phyloP scores from a whole-genome alignment of 805 yeast genomes.

The Nakazawaea pomicola region DNA sequence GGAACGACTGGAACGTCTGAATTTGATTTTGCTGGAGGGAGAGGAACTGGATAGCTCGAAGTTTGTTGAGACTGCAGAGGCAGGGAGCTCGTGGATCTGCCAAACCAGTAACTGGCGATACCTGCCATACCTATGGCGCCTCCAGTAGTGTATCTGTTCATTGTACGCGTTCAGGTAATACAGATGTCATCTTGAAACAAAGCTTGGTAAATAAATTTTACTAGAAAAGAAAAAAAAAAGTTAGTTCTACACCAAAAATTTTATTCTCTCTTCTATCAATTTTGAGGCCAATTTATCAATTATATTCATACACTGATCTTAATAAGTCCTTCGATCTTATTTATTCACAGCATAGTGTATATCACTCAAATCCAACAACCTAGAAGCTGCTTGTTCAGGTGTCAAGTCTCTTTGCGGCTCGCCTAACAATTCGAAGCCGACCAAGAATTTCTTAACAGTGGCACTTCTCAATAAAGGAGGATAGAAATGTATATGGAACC shows the following conservation, averaged over 20 bases:
- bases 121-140: conserved; percentile 8
- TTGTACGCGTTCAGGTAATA: neutral
- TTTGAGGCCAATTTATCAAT: no score
- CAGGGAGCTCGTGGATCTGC: conserved; percentile 3
- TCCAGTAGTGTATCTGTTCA: conserved; percentile 6
- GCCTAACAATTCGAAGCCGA: conserved; percentile 63
- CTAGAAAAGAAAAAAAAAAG: no score
- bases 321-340: no score
- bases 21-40: neutral
- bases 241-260: no score
- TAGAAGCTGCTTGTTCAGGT: conserved; percentile 59
- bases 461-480: conserved; percentile 75
- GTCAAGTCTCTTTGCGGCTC: conserved; percentile 70
- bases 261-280: no score
- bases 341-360: conserved; percentile 32
- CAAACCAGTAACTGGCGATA: conserved; percentile 12
- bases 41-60: neutral
- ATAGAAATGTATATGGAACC: conserved; percentile 73
- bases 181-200: neutral
- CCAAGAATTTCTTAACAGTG: conserved; percentile 69
- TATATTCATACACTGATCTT: no score
- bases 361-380: conserved; percentile 41
- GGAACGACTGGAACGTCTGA: conserved; percentile 10
- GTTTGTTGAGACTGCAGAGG: neutral
- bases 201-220: no score